Evolutionary conservation across 345 rosid species (phyloP), one percentile per base, ranked within the genome.

Genomic region (Gossypium australe): DNA sequence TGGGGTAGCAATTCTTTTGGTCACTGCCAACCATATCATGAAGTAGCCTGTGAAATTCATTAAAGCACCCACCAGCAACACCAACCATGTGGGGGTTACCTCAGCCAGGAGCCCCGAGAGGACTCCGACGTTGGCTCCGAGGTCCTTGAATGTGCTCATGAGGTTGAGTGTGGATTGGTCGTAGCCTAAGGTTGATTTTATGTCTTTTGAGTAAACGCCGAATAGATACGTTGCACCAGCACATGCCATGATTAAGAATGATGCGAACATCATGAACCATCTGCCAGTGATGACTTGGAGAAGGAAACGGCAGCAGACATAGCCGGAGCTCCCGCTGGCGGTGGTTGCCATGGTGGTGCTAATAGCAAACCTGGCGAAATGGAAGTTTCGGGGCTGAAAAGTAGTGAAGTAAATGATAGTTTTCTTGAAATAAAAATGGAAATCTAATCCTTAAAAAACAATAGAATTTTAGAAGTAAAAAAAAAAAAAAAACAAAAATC

Each of bases 161-260:
- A 87, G 82, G 70, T 77, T 86, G 63, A 89, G 80, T 34, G 94
- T 89, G 14, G 86, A 75, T 58, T 89, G 91, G 75, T 89, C 91
- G 13, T 86, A 89, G 2, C 89, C 87, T 0, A 86, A 75, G 18
- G 80, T 2, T 0, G 2, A 0, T 73, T 89, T 89, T 24, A 89
- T 84, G 0, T 80, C 88, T 1, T 11, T 7, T 1, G 94, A 89
- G 79, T 87, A 89, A 22, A 84, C 80, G 2, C 80, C 67, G 64
- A 89, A 89, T 76, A 89, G 84, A 82, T 89, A 87, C 11, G 90
- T 87, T 3, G 89, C 91, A 24, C 94, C 94, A 1, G 90, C 75
- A 3, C 82, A 83, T 0, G 90, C 22, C 91, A 89, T 86, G 87
- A 89, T 86, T 11, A 87, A 82, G 9, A 87, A 69, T 5, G 90